A percentile compares a stretch with the other conserved stretches of the same genome.
Evolutionary conservation across 2,329 filamentous ascomycete genomes (phyloP).

Genomic region (Colletotrichum tofieldiae): DNA sequence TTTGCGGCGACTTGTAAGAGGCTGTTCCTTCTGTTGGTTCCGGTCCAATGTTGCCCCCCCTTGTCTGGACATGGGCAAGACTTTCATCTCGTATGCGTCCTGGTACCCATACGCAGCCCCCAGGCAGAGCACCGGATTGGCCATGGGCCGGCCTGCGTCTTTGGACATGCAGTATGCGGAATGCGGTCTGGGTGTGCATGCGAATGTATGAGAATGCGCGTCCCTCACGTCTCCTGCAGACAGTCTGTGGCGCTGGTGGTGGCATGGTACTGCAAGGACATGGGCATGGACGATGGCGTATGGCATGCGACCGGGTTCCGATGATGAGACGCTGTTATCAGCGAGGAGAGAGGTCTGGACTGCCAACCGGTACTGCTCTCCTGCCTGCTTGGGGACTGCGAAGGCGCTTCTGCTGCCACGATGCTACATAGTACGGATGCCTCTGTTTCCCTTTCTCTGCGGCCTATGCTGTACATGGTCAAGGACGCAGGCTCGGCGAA

Average conservation of each 20-base stretch:
- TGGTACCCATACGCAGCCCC: not conserved
- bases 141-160: slow-evolving; percentile 8
- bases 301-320: slow-evolving; percentile 26
- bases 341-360: slow-evolving; percentile 11
- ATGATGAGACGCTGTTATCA: slow-evolving; percentile 43
- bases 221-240: not conserved
- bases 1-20: not conserved
- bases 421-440: slow-evolving; percentile 5
- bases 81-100: slow-evolving; percentile 17
- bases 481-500: not conserved
- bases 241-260: not conserved
- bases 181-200: slow-evolving; percentile 39
- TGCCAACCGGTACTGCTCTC: not conserved
- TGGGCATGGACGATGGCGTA: slow-evolving; percentile 8
- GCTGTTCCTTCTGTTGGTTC: slow-evolving; percentile 5
- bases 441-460: not conserved
- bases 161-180: slow-evolving; percentile 41
- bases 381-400: not conserved
- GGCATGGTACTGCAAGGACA: slow-evolving; percentile 3
- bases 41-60: not conserved
- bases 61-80: slow-evolving; percentile 5
- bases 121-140: slow-evolving; percentile 4
- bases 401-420: slow-evolving; percentile 1
- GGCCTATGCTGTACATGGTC: not conserved
- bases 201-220: slow-evolving; percentile 37